Evolutionary conservation across 805 yeast genomes (phyloP).

Genomic region (Millerozyma acaciae): DNA sequence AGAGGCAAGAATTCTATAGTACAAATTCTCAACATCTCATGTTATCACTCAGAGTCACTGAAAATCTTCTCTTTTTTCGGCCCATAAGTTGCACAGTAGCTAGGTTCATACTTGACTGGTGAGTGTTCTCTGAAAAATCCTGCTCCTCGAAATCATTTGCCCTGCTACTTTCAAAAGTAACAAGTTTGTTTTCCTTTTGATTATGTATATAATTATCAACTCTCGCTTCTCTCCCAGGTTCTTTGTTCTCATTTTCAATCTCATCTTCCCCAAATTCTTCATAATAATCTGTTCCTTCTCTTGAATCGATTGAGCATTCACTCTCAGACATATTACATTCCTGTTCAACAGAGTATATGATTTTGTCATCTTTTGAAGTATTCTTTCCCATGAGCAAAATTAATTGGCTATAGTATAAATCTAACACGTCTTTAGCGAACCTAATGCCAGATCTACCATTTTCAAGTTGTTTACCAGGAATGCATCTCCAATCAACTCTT

Average conservation of each 20-base stretch:
- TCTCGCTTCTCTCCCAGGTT: too few species aligned
- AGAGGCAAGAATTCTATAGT: too few species aligned
- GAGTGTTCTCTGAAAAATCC: too few species aligned
- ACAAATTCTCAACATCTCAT: too few species aligned
- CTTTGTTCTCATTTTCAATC: constrained; percentile 8
- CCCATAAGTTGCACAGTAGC: too few species aligned
- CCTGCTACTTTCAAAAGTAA: too few species aligned
- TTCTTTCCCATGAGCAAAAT: constrained; percentile 40
- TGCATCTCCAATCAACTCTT: constrained; percentile 64
- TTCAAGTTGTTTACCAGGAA: constrained; percentile 34
- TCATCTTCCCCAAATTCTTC: constrained; percentile 13
- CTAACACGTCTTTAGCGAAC: constrained; percentile 35
- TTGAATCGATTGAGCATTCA: constrained; percentile 5
- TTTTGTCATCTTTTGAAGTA: constrained; percentile 11
- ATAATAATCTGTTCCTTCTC: constrained; percentile 7
- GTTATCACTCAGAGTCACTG: too few species aligned
- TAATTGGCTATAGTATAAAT: constrained; percentile 36
- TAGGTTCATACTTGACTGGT: too few species aligned
- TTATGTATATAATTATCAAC: too few species aligned
- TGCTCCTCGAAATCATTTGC: too few species aligned
- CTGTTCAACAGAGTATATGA: constrained; percentile 8
- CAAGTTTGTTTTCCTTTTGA: too few species aligned
- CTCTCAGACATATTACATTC: constrained; percentile 6
- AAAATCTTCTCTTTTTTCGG: too few species aligned
- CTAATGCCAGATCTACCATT: constrained; percentile 20